Percentiles rank a stretch among this genome's conserved stretches.
These are phyloP conservation scores for Halophytophthora batemanensis DNA, from an alignment of 352 stramenopile species.

Conservation along the genomic window DNA sequence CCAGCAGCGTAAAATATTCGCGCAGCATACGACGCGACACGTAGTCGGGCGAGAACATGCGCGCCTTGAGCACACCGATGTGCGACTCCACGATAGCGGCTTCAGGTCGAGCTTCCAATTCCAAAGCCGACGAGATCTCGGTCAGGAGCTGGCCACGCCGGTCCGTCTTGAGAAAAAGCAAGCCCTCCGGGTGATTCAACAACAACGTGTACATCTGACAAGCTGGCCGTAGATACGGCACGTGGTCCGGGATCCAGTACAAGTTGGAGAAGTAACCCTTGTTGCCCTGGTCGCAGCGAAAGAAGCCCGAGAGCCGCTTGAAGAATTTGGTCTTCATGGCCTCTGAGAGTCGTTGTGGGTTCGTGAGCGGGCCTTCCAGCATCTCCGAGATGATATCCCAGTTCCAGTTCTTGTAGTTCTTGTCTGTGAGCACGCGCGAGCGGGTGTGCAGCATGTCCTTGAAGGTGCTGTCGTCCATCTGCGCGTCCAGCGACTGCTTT, in stretches of 20 bases:
- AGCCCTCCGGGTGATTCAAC: constrained; percentile 81
- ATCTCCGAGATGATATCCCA: constrained; percentile 91
- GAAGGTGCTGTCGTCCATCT: constrained; percentile 88
- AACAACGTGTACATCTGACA: constrained; percentile 89
- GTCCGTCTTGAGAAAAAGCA: constrained; percentile 87
- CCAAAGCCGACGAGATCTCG: constrained; percentile 81
- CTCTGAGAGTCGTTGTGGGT: constrained; percentile 82
- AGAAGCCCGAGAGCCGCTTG: constrained; percentile 88
- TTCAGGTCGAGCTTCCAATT: constrained; percentile 81
- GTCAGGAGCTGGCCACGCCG: constrained; percentile 78
- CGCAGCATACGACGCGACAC: constrained; percentile 85
- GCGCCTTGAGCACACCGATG: constrained; percentile 81
- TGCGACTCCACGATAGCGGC: constrained; percentile 87
- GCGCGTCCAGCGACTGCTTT: constrained; percentile 84
- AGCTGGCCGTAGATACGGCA: constrained; percentile 83
- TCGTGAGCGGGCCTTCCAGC: constrained; percentile 82
- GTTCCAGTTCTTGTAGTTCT: constrained; percentile 91
- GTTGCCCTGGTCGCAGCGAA: constrained; percentile 86
- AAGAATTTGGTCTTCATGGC: constrained; percentile 94
- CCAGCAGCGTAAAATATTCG: constrained; percentile 87
- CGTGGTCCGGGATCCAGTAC: constrained; percentile 88
- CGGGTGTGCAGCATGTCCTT: constrained; percentile 89
- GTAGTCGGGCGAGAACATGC: constrained; percentile 88
- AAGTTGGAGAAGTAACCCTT: constrained; percentile 89
- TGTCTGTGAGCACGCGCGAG: constrained; percentile 81